These are phyloP conservation scores for Lodderomyces pseudojiufengensis DNA, from an alignment of 1,139 yeast genomes.

Conservation along the genomic window DNA sequence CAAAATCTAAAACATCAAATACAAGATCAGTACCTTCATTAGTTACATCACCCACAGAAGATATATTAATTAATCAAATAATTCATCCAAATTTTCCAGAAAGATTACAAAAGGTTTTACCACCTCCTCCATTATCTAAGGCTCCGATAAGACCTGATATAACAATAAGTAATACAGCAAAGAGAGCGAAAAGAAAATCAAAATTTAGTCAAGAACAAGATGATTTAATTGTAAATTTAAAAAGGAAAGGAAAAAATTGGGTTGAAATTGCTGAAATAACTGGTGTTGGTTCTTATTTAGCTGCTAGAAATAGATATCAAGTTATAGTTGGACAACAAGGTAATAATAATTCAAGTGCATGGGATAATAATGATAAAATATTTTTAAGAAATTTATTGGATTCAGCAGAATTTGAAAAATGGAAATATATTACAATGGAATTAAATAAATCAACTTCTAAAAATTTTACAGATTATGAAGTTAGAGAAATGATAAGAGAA, in stretches of 20 bases:
- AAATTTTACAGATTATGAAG: constrained; percentile 48
- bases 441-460: constrained; percentile 59
- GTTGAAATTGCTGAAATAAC: constrained; percentile 69
- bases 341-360: constrained; percentile 59
- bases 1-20: too few species aligned
- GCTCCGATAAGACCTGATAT: constrained; percentile 33
- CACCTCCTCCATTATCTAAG: constrained; percentile 36
- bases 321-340: constrained; percentile 84
- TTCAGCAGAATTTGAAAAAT: constrained; percentile 68
- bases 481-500: constrained; percentile 51
- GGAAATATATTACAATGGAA: constrained; percentile 62
- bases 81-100: constrained; percentile 16
- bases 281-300: constrained; percentile 63
- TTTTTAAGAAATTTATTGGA: constrained; percentile 54
- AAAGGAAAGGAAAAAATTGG: constrained; percentile 67
- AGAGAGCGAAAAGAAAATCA: constrained; percentile 56
- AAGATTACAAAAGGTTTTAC: constrained; percentile 23
- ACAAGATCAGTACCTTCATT: constrained; percentile 6
- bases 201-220: constrained; percentile 71
- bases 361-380: constrained; percentile 59
- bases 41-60: neutral
- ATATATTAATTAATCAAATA: constrained; percentile 7
- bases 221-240: constrained; percentile 56
- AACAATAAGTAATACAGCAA: constrained; percentile 29
- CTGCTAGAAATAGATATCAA: constrained; percentile 76